These are phyloP conservation scores for Ophiostoma ulmi DNA, from an alignment of 2,329 filamentous ascomycete genomes.

Conservation along the genomic window DNA sequence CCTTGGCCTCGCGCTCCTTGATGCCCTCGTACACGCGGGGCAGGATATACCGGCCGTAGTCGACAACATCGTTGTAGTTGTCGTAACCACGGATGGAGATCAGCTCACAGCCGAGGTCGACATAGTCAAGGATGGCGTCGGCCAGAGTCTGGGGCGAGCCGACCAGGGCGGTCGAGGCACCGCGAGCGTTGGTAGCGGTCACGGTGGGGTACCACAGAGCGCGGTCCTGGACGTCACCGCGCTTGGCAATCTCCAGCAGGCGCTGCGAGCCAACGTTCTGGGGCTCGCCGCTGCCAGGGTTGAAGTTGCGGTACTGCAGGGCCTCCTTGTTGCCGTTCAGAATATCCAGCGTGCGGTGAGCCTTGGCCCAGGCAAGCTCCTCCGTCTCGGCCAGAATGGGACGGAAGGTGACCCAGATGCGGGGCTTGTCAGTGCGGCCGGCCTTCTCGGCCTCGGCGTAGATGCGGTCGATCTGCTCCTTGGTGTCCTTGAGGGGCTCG, in stretches of 20 bases:
- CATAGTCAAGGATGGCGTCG: constrained; percentile 53
- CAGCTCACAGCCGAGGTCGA: constrained; percentile 48
- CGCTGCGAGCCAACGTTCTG: constrained; percentile 58
- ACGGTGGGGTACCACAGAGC: constrained; percentile 61
- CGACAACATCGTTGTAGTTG: constrained; percentile 55
- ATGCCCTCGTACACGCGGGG: constrained; percentile 43
- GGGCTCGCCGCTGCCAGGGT: constrained; percentile 35
- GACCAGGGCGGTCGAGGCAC: constrained; percentile 55
- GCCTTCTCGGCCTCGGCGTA: constrained; percentile 55
- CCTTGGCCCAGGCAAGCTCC: constrained; percentile 58
- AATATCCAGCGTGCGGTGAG: constrained; percentile 50
- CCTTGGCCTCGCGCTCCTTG: constrained; percentile 28
- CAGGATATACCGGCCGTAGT: constrained; percentile 54
- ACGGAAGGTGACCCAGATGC: constrained; percentile 61
- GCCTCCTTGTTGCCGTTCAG: constrained; percentile 40
- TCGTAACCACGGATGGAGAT: constrained; percentile 59
- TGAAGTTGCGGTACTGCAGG: constrained; percentile 29
- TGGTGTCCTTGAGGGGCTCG: constrained; percentile 58
- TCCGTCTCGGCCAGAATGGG: constrained; percentile 58
- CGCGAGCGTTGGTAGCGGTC: constrained; percentile 54
- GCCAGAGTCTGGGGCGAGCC: constrained; percentile 49
- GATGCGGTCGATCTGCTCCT: constrained; percentile 57
- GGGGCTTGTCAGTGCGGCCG: constrained; percentile 49
- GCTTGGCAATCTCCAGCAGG: constrained; percentile 52
- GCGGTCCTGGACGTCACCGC: constrained; percentile 55